A percentile compares a stretch with the other conserved stretches of the same genome.
phyloP scores from a whole-genome alignment of 116 monocot genomes.

The Dioscorea cayenensis region DNA sequence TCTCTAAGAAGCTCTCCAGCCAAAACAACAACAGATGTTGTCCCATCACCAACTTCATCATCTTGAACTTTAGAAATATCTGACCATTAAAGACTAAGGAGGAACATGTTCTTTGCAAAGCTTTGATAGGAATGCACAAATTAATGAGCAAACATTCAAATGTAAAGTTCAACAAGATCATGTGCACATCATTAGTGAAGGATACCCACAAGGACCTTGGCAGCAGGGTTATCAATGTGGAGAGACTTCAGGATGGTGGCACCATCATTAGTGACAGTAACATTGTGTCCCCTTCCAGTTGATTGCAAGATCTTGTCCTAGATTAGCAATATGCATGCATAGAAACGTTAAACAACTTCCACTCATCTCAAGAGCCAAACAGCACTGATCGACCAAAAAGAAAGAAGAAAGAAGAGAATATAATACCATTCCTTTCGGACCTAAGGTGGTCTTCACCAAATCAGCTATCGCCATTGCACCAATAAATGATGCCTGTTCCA shows the following conservation, averaged over 20 bases:
- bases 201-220: slow-evolving; percentile 99
- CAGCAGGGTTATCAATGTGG: slow-evolving; percentile 97
- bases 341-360: neutral
- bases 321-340: slow-evolving; percentile 1
- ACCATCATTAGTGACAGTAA: slow-evolving; percentile 99
- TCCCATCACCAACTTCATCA: slow-evolving; percentile 98
- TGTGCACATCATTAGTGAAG: slow-evolving; percentile 15
- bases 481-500: slow-evolving; percentile 73
- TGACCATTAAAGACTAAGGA: slow-evolving; percentile 31
- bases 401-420: too few species aligned
- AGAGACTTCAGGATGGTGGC: slow-evolving; percentile 97
- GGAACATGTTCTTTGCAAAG: neutral
- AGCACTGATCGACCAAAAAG: too few species aligned
- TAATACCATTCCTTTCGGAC: slow-evolving; percentile 96
- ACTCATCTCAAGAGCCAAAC: neutral
- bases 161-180: too few species aligned
- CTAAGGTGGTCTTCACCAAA: slow-evolving; percentile 92
- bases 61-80: slow-evolving; percentile 99
- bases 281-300: slow-evolving; percentile 73
- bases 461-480: slow-evolving; percentile 98
- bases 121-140: neutral
- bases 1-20: slow-evolving; percentile 97
- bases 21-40: slow-evolving; percentile 79
- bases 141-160: too few species aligned
- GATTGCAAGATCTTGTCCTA: slow-evolving; percentile 96